These are phyloP conservation scores for Aureobasidium sp. DNA, from an alignment of 2,329 filamentous ascomycete species.

Conservation along the genomic window DNA sequence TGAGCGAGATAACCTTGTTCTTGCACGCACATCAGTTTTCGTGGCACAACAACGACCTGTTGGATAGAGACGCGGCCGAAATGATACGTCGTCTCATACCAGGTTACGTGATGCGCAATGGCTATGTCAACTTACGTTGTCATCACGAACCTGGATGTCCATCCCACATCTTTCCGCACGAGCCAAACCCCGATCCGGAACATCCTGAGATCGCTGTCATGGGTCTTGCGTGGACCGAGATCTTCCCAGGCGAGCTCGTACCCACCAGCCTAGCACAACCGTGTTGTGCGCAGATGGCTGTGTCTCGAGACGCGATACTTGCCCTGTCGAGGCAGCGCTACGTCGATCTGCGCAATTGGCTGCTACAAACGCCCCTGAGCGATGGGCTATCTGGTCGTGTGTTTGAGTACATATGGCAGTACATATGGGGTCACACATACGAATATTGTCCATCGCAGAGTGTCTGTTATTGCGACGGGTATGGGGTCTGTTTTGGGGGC, in stretches of 20 bases:
- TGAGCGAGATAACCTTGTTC: conserved; percentile 20
- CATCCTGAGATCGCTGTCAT: neutral
- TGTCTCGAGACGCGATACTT: conserved; percentile 43
- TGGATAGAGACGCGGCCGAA: conserved; percentile 17
- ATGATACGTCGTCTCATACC: conserved; percentile 17
- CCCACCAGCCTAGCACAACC: neutral
- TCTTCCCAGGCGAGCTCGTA: conserved; percentile 9
- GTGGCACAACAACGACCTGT: conserved; percentile 22
- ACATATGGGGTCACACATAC: conserved; percentile 47
- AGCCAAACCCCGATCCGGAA: conserved; percentile 1
- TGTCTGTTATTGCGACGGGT: conserved; percentile 56
- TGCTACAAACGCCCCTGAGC: conserved; percentile 44
- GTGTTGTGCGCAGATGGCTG: neutral
- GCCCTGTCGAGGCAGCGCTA: conserved; percentile 45
- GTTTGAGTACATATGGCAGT: conserved; percentile 60
- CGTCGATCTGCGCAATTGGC: conserved; percentile 51
- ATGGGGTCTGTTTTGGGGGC: conserved; percentile 50
- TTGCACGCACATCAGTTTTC: conserved; percentile 20
- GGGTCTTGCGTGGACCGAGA: conserved; percentile 3
- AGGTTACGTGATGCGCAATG: conserved; percentile 16
- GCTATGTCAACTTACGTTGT: conserved; percentile 23
- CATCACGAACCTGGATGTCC: conserved; percentile 19
- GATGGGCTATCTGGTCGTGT: conserved; percentile 52
- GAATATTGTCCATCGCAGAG: conserved; percentile 44
- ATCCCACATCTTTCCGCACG: conserved; percentile 15